phyloP scores from a whole-genome alignment of 176 grass and related monocot species.

The Aegilops umbellulata region DNA sequence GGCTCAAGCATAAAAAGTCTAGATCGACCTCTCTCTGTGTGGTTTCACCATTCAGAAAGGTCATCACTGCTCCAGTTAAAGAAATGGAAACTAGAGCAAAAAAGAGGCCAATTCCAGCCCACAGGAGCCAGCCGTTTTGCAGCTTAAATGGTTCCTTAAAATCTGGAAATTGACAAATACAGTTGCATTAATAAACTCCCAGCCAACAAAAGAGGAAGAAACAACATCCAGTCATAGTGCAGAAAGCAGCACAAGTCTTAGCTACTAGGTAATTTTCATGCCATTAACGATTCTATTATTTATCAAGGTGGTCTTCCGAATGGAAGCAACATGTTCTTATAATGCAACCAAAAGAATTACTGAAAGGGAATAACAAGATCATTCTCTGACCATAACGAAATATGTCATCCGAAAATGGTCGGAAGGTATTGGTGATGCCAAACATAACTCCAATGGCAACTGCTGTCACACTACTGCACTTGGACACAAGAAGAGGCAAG shows the following conservation, averaged over 20 bases:
- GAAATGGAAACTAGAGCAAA: slow-evolving; percentile 64
- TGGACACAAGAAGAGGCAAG: slow-evolving; percentile 20
- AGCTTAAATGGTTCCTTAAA: slow-evolving; percentile 72
- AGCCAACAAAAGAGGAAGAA: not conserved
- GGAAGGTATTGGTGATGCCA: slow-evolving; percentile 81
- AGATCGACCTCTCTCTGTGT: slow-evolving; percentile 80
- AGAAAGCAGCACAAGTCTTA: slow-evolving; percentile 4
- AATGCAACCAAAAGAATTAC: slow-evolving; percentile 11
- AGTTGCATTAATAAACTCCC: slow-evolving; percentile 1
- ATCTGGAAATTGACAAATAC: slow-evolving; percentile 52
- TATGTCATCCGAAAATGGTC: slow-evolving; percentile 80
- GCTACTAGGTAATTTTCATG: not conserved
- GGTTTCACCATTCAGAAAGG: slow-evolving; percentile 69
- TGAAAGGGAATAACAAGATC: not conserved
- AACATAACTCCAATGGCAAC: slow-evolving; percentile 74
- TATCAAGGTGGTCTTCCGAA: not conserved
- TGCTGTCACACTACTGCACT: slow-evolving; percentile 58
- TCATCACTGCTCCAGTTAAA: slow-evolving; percentile 58
- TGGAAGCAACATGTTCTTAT: not conserved
- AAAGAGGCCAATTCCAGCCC: slow-evolving; percentile 70
- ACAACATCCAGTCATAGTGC: not conserved
- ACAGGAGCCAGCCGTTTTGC: slow-evolving; percentile 86
- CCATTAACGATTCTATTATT: not conserved
- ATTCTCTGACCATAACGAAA: slow-evolving; percentile 70
- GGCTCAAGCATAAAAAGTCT: slow-evolving; percentile 1